Evolutionary conservation across 176 grass and related monocot species (phyloP), one percentile per base, ranked within the genome.

Genomic region (Avena eriantha): DNA sequence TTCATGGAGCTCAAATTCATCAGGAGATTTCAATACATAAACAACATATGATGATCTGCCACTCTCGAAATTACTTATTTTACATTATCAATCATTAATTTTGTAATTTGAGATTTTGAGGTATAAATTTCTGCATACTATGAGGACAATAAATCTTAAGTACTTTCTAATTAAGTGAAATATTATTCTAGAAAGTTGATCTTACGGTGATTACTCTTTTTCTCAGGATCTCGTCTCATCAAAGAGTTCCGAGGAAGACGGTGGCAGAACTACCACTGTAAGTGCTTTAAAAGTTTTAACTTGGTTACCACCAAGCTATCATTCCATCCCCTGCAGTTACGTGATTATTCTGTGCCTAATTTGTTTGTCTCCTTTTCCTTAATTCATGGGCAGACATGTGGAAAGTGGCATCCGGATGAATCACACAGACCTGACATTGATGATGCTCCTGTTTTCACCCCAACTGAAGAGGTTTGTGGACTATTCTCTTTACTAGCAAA

Each of bases 401-500:
- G 77, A 79, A 89, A 71, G 64, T 91, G 97, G 94, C 57, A 41
- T 73, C 90, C 90, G 21, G 59, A 90, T 79, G 89, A 94, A 83
- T 89, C 86, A 58, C 53, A 72, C 31, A 94, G 88, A 79, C 97
- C 94, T 88, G 88, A 82, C 57, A 90, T 99, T 24, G 90, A 93
- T 66, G 90, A 99, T 78, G 97, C 97, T 35, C 97, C 94, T 39
- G 57, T 94, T 17, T 99, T 96, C 78, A 88, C 90, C 81, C 97
- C 97, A 81, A 93, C 88, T 53, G 97, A 99, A 84, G 94, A 99
- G 93, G 97, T 99, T 86, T 84, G 77, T 67, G 13, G 41, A 66
- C 53, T 61, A 70, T 76, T 79, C 22, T 76, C 73, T 31, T 81
- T 17, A 69, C 12, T 71, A 51, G 24, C 21, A 71, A 77, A 83